These are phyloP conservation scores for Condylostoma magnum DNA, from an alignment of 169 alveolate species.

Conservation along the genomic window DNA sequence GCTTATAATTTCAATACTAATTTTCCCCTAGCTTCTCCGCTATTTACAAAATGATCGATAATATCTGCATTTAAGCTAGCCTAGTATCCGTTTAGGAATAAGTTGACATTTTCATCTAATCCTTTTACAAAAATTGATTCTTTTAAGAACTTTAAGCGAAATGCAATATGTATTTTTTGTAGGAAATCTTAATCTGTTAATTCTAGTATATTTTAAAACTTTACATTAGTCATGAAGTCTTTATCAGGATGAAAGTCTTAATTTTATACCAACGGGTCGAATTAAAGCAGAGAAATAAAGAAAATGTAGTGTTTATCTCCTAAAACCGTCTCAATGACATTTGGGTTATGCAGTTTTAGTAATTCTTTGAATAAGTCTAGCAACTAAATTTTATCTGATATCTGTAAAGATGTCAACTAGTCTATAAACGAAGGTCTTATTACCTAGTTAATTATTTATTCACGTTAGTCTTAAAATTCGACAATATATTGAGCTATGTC, in stretches of 20 bases:
- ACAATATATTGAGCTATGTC: not conserved
- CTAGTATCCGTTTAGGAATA: not conserved
- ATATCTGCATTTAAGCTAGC: not conserved
- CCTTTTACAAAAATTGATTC: not conserved
- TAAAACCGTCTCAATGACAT: not conserved
- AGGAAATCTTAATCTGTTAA: not conserved
- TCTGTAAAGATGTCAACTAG: not conserved
- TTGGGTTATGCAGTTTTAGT: not conserved
- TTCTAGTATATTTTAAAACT: not conserved
- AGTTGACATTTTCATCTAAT: not conserved
- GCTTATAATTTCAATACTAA: not conserved
- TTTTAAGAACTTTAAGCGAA: not conserved
- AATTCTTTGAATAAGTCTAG: not conserved
- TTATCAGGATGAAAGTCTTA: not conserved
- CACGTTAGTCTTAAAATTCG: not conserved
- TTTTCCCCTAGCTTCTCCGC: not conserved
- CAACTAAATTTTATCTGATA: not conserved
- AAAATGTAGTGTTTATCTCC: not conserved
- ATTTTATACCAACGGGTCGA: not conserved
- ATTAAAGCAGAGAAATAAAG: not conserved
- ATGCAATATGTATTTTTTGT: not conserved
- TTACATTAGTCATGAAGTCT: not conserved
- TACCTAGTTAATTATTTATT: not conserved
- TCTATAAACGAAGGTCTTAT: not conserved
- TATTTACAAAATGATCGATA: not conserved